phyloP scores from a whole-genome alignment of 768 basidiomycete species.

The Rhodotorula toruloides region DNA sequence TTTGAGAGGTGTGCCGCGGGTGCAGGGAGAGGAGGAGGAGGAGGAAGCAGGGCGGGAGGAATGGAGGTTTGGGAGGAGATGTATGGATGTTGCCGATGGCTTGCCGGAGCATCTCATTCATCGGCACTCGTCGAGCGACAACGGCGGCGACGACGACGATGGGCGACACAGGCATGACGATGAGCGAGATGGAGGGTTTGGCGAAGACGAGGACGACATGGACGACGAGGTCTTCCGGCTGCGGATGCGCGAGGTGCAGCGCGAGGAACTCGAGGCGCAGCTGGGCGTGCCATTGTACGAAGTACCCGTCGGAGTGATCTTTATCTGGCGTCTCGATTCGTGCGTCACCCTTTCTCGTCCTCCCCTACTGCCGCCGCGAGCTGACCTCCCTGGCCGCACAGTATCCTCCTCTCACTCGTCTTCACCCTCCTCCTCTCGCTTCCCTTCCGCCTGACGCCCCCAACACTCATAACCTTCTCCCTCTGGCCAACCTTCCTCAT shows the following conservation, averaged over 20 bases:
- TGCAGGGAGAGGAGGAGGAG: background rate
- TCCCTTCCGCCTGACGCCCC: constrained; percentile 39
- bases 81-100: background rate
- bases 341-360: background rate
- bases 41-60: background rate
- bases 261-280: constrained; percentile 36
- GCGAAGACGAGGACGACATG: constrained; percentile 11
- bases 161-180: background rate
- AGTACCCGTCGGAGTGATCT: constrained; percentile 36
- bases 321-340: constrained; percentile 40
- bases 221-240: constrained; percentile 27
- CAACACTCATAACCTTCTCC: constrained; percentile 34
- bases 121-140: too few relatives aligned
- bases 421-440: constrained; percentile 41
- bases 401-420: constrained; percentile 38
- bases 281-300: constrained; percentile 38
- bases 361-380: too few relatives aligned
- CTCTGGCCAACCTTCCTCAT: constrained; percentile 30
- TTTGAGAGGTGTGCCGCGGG: background rate
- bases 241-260: constrained; percentile 21
- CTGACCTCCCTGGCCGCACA: constrained; percentile 1
- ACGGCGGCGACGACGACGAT: background rate
- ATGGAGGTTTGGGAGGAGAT: background rate
- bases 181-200: too few relatives aligned
- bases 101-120: too few relatives aligned